Percentiles rank a stretch among this genome's conserved stretches.
phyloP scores from a whole-genome alignment of 805 yeast species.

The Spathaspora girioi region DNA sequence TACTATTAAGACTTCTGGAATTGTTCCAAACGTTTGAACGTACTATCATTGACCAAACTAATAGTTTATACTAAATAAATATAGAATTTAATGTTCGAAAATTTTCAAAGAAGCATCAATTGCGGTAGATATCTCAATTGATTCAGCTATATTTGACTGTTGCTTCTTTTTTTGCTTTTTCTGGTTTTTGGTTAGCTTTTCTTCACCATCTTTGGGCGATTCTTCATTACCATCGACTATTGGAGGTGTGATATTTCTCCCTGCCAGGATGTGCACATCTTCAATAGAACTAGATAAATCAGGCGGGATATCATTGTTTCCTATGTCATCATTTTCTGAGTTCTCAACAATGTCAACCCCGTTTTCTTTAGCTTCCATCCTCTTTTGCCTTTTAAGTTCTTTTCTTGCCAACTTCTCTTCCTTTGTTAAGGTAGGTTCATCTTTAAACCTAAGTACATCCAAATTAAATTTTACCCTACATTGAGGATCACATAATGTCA shows the following conservation, averaged over 20 bases:
- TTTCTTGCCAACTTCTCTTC: constrained; percentile 7
- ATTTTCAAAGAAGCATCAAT: constrained; percentile 4
- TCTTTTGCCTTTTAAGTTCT: constrained; percentile 2
- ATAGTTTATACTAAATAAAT: constrained; percentile 18
- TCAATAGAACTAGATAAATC: neutral
- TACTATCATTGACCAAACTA: constrained; percentile 27
- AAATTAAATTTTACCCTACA: constrained; percentile 16
- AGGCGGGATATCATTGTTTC: neutral
- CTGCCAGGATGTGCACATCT: neutral
- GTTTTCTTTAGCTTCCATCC: constrained; percentile 1
- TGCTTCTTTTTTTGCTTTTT: neutral
- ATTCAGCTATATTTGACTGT: constrained; percentile 1
- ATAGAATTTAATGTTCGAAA: neutral
- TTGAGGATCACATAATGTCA: constrained; percentile 47
- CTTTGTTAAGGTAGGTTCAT: constrained; percentile 3
- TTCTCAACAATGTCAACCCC: neutral
- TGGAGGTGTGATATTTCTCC: neutral
- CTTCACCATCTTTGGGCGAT: neutral
- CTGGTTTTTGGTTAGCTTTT: neutral
- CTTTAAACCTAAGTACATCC: constrained; percentile 3
- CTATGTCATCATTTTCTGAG: neutral
- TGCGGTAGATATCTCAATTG: constrained; percentile 4
- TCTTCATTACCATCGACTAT: neutral
- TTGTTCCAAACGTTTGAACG: constrained; percentile 24
- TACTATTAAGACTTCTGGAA: constrained; percentile 25